phyloP scores from a whole-genome alignment of 495 filamentous ascomycete species.

The Neurospora sp. region DNA sequence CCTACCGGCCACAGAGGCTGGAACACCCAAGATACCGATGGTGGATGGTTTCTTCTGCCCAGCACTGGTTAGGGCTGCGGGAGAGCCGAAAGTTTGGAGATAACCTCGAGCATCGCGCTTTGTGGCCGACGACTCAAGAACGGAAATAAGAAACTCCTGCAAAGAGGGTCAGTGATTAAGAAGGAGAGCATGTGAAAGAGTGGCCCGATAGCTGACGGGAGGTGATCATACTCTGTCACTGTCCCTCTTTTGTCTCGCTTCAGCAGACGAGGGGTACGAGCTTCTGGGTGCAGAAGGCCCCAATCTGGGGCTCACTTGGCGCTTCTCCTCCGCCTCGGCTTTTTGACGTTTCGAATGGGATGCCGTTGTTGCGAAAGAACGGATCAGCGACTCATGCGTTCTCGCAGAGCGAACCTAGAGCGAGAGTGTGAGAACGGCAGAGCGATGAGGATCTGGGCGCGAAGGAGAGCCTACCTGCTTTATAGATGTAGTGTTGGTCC shows the following conservation, averaged over 20 bases:
- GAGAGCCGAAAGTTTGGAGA: slow-evolving; percentile 62
- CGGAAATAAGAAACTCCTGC: slow-evolving; percentile 73
- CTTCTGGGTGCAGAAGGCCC: slow-evolving; percentile 1
- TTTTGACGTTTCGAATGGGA: not conserved
- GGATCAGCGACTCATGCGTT: not conserved
- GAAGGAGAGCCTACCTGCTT: not conserved
- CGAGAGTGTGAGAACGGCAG: not conserved
- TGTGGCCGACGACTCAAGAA: slow-evolving; percentile 75
- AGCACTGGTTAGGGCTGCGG: not conserved
- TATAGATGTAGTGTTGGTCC: not conserved
- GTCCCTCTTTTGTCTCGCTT: slow-evolving; percentile 34
- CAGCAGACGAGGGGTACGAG: slow-evolving; percentile 26
- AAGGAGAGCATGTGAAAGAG: not conserved
- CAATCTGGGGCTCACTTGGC: not conserved
- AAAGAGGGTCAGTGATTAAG: slow-evolving; percentile 6
- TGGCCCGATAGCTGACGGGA: not conserved
- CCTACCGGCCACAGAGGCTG: slow-evolving; percentile 20
- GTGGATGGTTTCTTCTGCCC: slow-evolving; percentile 5
- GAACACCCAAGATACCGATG: slow-evolving; percentile 20
- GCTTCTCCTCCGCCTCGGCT: not conserved
- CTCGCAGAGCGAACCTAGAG: not conserved
- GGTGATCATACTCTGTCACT: slow-evolving; percentile 25
- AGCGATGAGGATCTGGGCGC: not conserved
- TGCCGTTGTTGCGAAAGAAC: not conserved
- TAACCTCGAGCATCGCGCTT: slow-evolving; percentile 87